A percentile compares a stretch with the other conserved stretches of the same genome.
phyloP scores from a whole-genome alignment of 257 asterid genomes.

The Prunella vulgaris region DNA sequence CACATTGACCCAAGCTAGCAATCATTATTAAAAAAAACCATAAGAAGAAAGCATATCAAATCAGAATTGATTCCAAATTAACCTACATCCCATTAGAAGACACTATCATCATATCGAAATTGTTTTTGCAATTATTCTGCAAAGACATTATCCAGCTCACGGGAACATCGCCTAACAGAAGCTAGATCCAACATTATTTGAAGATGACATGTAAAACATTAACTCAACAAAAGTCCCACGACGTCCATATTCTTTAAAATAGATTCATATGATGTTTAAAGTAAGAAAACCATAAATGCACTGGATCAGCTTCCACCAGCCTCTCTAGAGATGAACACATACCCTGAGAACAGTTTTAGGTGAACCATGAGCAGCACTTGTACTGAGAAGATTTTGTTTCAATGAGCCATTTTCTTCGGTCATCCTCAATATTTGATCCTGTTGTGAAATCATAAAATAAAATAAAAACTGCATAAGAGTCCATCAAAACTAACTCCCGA shows the following conservation, averaged over 20 bases:
- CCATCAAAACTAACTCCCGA: not conserved
- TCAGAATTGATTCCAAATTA: conserved; percentile 12
- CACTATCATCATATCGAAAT: not conserved
- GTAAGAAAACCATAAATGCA: conserved; percentile 2
- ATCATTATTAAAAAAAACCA: conserved; percentile 16
- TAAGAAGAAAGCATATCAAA: not conserved
- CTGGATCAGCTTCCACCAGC: conserved; percentile 11
- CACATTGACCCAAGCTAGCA: conserved; percentile 9
- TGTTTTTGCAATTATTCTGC: not conserved
- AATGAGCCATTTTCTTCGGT: conserved; percentile 74
- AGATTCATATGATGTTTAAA: conserved; percentile 5
- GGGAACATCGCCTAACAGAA: not conserved
- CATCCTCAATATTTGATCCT: conserved; percentile 74
- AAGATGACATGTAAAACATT: not conserved
- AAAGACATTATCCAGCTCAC: conserved; percentile 1
- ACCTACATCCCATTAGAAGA: not conserved
- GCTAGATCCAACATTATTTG: not conserved
- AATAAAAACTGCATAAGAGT: conserved; percentile 17
- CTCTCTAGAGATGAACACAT: conserved; percentile 15
- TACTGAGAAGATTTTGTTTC: conserved; percentile 57
- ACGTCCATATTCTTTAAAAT: not conserved
- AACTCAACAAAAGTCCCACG: not conserved
- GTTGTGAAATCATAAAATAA: conserved; percentile 24
- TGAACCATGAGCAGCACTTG: conserved; percentile 53
- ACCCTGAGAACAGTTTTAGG: conserved; percentile 65